Base-by-base conservation (phyloP, 192 early-diverging fungal genomes). In the Chytriomyces sp. region DNA sequence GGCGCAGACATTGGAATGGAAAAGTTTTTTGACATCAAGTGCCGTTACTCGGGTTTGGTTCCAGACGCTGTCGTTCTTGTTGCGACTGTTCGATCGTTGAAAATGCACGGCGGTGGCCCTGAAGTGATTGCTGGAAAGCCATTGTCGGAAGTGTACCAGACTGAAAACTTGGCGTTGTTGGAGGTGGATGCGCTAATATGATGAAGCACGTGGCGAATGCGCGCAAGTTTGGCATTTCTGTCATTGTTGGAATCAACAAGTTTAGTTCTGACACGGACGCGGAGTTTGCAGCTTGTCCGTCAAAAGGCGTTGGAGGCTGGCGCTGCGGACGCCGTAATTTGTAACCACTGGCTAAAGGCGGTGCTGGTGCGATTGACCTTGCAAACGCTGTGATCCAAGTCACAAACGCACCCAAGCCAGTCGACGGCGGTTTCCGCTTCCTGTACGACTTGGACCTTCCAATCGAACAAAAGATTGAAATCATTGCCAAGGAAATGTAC, bases 1-100 rank as follows among this genome's bases (percentile, higher is more conserved):
- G 97, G 97, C 35, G 97, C 97, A 9, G 97, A 99, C 84, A 99
- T 99, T 83, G 97, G 97, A 48, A 97, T 98, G 93, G 97, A 99
- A 77, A 99, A 99, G 84, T 89, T 89, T 78, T 96, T 98, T 86
- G 93, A 99, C 86, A 98, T 99, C 86, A 99, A 99, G 82, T 99
- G 97, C 82, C 91, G 97, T 60, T 84, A 87, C 9, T 94, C 93
- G 20, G 94, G 93, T 28, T 85, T 99, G 10, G 82, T 93, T 16
- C 97, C 97, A 47, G 90, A 96, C 75, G 91, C 89, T 48, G 97
- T 94, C 20, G 95, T 98, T 28, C 89, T 99, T 45, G 97, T 98
- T 57, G 92, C 96, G 16, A 99, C 97, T 6, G 90, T 98, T 8
- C 91, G 93, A 64, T 94, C 95, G 10, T 86, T 99, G 49, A 99